Evolutionary conservation across 2,329 filamentous ascomycete genomes (phyloP).

Genomic region (Xylariaceae sp.): DNA sequence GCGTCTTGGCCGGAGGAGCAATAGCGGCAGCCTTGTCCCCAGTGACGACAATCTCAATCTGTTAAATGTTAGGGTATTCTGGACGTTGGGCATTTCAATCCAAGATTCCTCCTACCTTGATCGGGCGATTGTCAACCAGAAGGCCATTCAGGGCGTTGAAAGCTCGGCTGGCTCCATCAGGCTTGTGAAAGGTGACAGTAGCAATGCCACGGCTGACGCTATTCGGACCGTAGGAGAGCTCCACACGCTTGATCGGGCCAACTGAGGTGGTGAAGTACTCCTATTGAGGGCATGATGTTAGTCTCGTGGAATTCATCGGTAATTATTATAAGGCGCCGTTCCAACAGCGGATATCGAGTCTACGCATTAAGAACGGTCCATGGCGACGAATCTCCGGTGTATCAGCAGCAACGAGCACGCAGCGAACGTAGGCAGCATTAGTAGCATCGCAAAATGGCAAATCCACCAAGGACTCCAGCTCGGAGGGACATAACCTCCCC

Average conservation of each 20-base stretch:
- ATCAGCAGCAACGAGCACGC: slow-evolving; percentile 56
- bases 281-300: slow-evolving; percentile 70
- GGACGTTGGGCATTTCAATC: neutral
- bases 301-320: slow-evolving; percentile 47
- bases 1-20: slow-evolving; percentile 60
- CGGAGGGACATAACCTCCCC: too few relatives aligned
- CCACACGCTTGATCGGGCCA: slow-evolving; percentile 85
- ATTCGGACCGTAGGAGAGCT: slow-evolving; percentile 88
- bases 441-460: slow-evolving; percentile 8
- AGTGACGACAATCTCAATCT: slow-evolving; percentile 90
- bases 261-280: slow-evolving; percentile 91
- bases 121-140: slow-evolving; percentile 81
- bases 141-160: slow-evolving; percentile 81
- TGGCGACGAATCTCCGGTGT: slow-evolving; percentile 16
- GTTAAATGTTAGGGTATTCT: slow-evolving; percentile 18
- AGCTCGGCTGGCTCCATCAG: slow-evolving; percentile 79
- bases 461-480: neutral
- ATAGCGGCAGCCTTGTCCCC: slow-evolving; percentile 67
- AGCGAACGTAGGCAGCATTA: slow-evolving; percentile 44
- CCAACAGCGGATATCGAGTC: slow-evolving; percentile 21
- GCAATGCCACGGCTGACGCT: slow-evolving; percentile 89
- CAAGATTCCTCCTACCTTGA: slow-evolving; percentile 64
- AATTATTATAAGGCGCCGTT: slow-evolving; percentile 23
- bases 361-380: slow-evolving; percentile 14
- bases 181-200: slow-evolving; percentile 78